A percentile compares a stretch with the other conserved stretches of the same genome.
These are phyloP conservation scores for Boechera retrofracta DNA, from an alignment of 345 rosid species.

Conservation along the genomic window DNA sequence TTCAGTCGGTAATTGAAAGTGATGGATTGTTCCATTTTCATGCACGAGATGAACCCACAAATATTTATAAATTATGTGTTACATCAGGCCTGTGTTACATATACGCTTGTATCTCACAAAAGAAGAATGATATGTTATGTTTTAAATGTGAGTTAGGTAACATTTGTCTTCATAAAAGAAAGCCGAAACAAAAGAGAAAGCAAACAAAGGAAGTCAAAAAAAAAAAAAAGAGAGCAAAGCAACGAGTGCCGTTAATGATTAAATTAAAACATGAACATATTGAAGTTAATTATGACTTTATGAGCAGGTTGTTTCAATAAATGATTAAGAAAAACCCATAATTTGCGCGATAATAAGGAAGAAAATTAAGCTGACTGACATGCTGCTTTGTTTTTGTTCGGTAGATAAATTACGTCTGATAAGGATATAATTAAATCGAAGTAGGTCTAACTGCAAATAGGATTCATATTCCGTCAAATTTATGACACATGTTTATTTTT, in stretches of 20 bases:
- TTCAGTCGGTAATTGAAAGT: slow-evolving; percentile 32
- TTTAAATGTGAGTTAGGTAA: slow-evolving; percentile 37
- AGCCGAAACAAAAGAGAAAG: slow-evolving; percentile 1
- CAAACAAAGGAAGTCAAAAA: slow-evolving; percentile 11
- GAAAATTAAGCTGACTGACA: slow-evolving; percentile 18
- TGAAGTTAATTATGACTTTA: neutral
- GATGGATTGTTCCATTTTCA: slow-evolving; percentile 27
- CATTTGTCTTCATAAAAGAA: slow-evolving; percentile 5
- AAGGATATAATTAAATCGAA: neutral
- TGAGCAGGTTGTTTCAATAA: slow-evolving; percentile 15
- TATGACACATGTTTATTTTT: slow-evolving; percentile 19
- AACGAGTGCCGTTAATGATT: neutral
- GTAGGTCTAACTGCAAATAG: slow-evolving; percentile 30
- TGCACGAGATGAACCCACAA: slow-evolving; percentile 16
- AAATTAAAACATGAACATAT: neutral
- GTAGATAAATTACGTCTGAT: slow-evolving; percentile 1
- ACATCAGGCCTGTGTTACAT: neutral
- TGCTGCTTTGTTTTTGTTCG: slow-evolving; percentile 37
- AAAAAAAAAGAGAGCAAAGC: neutral
- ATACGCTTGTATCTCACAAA: slow-evolving; percentile 6
- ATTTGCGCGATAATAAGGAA: slow-evolving; percentile 33
- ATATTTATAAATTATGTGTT: neutral
- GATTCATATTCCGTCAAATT: slow-evolving; percentile 19
- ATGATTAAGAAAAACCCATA: slow-evolving; percentile 22
- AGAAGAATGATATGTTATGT: neutral